Evolutionary conservation across 2,329 filamentous ascomycete species (phyloP), one percentile per base, ranked within the genome.

Genomic region (Ascochyta pisi): DNA sequence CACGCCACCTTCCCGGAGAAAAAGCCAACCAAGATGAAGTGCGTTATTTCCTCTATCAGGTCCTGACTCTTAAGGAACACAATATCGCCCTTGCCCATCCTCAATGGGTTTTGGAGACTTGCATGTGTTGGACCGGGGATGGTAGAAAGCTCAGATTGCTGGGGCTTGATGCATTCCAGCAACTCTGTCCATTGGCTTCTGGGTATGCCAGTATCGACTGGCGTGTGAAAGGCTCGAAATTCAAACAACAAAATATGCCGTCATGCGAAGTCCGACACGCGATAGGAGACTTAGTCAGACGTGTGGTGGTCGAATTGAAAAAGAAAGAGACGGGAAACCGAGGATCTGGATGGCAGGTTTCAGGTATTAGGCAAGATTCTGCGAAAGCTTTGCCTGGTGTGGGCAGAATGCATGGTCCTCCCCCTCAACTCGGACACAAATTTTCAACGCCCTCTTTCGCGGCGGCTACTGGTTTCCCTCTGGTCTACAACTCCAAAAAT

Each of bases 91-190:
- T 62, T 27, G 38, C 34, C 23, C 64, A 49, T 55, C 63, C 67
- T 6, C 66, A 67, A 50, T 70, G 67, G 67, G 57, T 70, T 3
- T 57, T 70, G 3, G 67, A 70, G 35, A 68, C 67, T 9, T 62
- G 59, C 19, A 58, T 60, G 19, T 27, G 26, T 19, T 70, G 66
- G 63, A 27, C 53, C 12, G 62, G 65, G 2, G 49, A 45, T n/a
- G 66, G 64, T 8, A 38, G 19, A 3, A 57, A 42, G 3, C 47
- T 70, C 12, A 61, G 60, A 2, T 29, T n/a, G 6, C 42, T 60
- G 45, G 24, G 26, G 3, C 47, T 54, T 3, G 47, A 51, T 9
- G 51, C 58, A 2, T 48, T 64, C 10, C 24, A 50, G 23, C 27
- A 40, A 10, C 38, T 66, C 3, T 64, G 63, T 47, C 65, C 65